Evolutionary conservation across 2,329 filamentous ascomycete genomes (phyloP), one percentile per base, ranked within the genome.

Genomic region (Stenocarpella maydis): DNA sequence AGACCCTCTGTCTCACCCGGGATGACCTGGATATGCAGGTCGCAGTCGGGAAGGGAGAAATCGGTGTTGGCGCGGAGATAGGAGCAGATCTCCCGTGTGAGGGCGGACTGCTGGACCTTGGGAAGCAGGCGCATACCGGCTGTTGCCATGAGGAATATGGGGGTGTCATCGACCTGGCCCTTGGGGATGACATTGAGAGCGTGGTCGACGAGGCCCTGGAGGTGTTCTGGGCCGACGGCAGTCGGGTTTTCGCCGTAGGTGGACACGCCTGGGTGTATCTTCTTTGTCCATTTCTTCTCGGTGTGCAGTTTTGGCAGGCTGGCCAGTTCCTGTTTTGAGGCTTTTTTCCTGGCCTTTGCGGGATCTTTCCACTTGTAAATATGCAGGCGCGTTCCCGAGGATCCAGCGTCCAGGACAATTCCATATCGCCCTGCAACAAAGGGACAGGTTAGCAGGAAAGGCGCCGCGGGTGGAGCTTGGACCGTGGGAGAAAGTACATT

Each of bases 331-430:
- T 88, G 81, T 24, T 82, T 76, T 53, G 86, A 83, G 43, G 88
- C 90, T 67, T 90, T 82, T 71, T 89, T 85, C 75, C 88, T 84
- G 73, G 92, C 91, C 74, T 86, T 86, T 47, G 88, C 84, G 73
- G 90, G 90, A 77, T 97, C 92, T 77, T 95, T 88, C 96, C 96
- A 99, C 81, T 91, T 89, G 82, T 99, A 99, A 69, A 99, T 89
- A 80, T 99, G 94, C 72, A 97, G 87, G 78, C 96, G 92, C 76
- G 95, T 98, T 79, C 96, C 95, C 80, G 96, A 98, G 80, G 96
- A 98, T 75, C 96, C 96, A 79, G 96, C 96, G 87, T 99, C 96
- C 77, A 99, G 88, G 78, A 99, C 95, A 76, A 98, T 93, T 78
- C 95, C 96, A 86, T 97, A 98, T 83, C 88, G 87, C 77, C 85